Percentiles rank a stretch among this genome's conserved stretches.
Evolutionary conservation across 805 yeast genomes (phyloP).

Genomic region (Wickerhamomyces mucosus): DNA sequence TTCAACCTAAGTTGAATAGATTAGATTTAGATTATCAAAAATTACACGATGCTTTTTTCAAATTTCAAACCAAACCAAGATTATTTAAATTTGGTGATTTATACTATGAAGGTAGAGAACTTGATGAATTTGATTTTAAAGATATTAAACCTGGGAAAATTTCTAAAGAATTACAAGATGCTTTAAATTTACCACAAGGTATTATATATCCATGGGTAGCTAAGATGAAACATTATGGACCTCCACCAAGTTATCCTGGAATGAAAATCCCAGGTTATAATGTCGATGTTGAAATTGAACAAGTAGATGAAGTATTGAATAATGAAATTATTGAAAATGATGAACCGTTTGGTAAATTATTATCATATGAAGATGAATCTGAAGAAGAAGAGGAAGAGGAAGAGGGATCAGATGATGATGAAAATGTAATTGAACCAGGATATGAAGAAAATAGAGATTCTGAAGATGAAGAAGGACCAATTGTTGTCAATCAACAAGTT

Average conservation of each 20-base stretch:
- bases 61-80: conserved; percentile 65
- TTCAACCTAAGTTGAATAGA: conserved; percentile 82
- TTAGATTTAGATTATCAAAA: conserved; percentile 80
- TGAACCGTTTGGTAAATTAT: conserved; percentile 23
- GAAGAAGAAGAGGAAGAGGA: conserved; percentile 17
- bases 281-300: conserved; percentile 29
- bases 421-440: conserved; percentile 11
- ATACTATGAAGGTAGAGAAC: conserved; percentile 69
- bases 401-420: conserved; percentile 12
- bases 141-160: conserved; percentile 58
- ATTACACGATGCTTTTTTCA: conserved; percentile 80
- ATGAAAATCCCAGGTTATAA: conserved; percentile 48
- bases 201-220: conserved; percentile 59
- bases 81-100: conserved; percentile 65
- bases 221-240: conserved; percentile 60
- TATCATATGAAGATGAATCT: conserved; percentile 18
- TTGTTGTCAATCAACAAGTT: not conserved
- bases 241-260: conserved; percentile 75
- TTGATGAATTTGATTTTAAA: conserved; percentile 33
- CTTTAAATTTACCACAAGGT: conserved; percentile 55
- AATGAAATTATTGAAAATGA: conserved; percentile 8
- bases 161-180: conserved; percentile 51
- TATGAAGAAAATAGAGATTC: conserved; percentile 1
- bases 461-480: conserved; percentile 21
- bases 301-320: conserved; percentile 12